Conservation (phyloP, 1,139 yeast species). For the Magnusiomyces fungicola region DNA sequence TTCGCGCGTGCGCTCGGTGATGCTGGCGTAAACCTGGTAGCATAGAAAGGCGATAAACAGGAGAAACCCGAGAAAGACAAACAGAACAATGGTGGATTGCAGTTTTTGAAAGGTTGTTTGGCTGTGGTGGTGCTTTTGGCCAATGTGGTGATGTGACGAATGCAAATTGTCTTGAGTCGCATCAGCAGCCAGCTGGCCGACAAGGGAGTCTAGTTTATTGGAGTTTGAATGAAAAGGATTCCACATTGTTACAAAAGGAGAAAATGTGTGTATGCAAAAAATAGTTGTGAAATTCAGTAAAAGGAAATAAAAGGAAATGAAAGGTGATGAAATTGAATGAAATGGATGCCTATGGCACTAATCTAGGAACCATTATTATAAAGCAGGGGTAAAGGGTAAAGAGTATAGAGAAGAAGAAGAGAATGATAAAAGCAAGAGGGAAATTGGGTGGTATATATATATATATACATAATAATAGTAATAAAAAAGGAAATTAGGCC, state of each 20-base stretch:
- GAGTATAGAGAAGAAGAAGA: too few species aligned
- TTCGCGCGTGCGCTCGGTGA: neutral
- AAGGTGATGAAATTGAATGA: neutral
- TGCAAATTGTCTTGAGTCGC: neutral
- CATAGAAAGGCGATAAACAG: neutral
- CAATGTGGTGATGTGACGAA: neutral
- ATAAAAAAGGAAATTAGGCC: too few species aligned
- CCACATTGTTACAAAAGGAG: too few species aligned
- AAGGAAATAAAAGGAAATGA: neutral
- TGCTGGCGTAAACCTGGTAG: neutral
- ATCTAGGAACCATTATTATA: too few species aligned
- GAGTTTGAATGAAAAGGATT: neutral
- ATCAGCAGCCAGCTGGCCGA: too few species aligned
- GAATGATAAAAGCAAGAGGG: too few species aligned
- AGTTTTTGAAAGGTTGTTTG: neutral
- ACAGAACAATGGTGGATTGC: constrained; percentile 7
- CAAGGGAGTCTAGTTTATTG: neutral
- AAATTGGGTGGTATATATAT: too few species aligned
- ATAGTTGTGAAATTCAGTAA: neutral
- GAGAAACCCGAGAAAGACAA: neutral
- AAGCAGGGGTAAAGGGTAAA: too few species aligned
- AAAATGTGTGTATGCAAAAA: too few species aligned
- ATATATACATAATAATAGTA: too few species aligned
- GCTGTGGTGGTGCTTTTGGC: neutral
- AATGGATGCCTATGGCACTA: too few species aligned